phyloP scores from a whole-genome alignment of 768 basidiomycete species.

The Suillus clintonianus region DNA sequence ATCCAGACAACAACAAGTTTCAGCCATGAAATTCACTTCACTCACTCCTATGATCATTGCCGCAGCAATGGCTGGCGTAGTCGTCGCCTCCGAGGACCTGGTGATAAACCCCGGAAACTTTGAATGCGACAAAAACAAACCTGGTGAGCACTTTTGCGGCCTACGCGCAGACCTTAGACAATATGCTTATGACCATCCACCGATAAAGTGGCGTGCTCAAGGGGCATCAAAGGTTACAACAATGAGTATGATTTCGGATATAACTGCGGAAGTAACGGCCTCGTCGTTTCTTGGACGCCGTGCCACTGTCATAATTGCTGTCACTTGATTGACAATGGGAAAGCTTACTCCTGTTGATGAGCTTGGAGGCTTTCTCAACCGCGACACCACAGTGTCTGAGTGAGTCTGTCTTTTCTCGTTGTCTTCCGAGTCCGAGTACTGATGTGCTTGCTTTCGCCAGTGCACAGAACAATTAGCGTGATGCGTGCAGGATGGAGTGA shows the following conservation, averaged over 20 bases:
- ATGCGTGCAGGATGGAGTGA: neutral
- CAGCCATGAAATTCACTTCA: neutral
- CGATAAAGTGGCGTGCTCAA: neutral
- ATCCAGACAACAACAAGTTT: neutral
- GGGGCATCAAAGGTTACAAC: neutral
- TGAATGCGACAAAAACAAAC: no score
- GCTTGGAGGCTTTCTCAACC: neutral
- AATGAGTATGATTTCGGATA: no score
- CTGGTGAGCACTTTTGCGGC: neutral
- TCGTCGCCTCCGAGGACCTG: neutral
- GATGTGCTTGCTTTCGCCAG: neutral
- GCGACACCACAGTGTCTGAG: no score
- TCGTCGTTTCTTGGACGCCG: neutral
- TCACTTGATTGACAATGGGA: neutral
- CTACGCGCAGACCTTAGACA: neutral
- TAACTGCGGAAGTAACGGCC: neutral
- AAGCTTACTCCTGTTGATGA: neutral
- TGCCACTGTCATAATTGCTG: neutral
- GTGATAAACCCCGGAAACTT: no score
- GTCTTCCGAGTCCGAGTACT: neutral
- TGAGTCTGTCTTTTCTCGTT: neutral
- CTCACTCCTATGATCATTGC: neutral
- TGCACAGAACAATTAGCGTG: neutral
- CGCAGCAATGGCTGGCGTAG: neutral
- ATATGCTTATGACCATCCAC: neutral